These are phyloP conservation scores for Lactarius indigo DNA, from an alignment of 768 basidiomycete genomes.

Conservation along the genomic window DNA sequence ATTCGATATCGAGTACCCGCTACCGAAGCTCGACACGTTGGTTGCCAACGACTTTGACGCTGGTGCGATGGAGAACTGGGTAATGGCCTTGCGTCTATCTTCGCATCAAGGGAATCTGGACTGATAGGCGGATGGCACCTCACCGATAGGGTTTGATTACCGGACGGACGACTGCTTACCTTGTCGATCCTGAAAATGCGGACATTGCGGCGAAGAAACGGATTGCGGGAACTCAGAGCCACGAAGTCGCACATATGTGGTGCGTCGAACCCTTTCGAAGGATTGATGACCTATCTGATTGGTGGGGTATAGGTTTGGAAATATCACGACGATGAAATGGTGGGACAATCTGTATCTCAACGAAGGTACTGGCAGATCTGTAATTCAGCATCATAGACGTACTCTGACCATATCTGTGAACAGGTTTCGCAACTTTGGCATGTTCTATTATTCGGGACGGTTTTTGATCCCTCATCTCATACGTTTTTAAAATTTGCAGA, in stretches of 20 bases:
- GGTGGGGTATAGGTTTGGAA: constrained; percentile 63
- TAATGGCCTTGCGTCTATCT: constrained; percentile 21
- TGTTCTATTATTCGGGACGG: constrained; percentile 29
- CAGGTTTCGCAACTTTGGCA: constrained; percentile 83
- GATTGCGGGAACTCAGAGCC: constrained; percentile 75
- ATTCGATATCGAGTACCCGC: constrained; percentile 88
- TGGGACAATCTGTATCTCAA: constrained; percentile 84
- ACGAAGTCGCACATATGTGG: constrained; percentile 88
- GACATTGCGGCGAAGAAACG: constrained; percentile 73
- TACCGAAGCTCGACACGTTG: constrained; percentile 93
- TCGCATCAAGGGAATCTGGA: not conserved
- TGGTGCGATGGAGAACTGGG: constrained; percentile 93
- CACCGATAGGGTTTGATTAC: constrained; percentile 70
- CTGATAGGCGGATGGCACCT: not conserved
- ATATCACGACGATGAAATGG: constrained; percentile 93
- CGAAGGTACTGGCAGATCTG: constrained; percentile 61
- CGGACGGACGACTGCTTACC: constrained; percentile 76
- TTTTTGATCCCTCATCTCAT: constrained; percentile 18
- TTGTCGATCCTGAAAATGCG: constrained; percentile 72
- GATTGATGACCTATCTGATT: not conserved
- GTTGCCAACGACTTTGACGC: constrained; percentile 89
- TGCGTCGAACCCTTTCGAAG: constrained; percentile 27
- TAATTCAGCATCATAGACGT: not conserved
- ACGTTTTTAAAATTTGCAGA: constrained; percentile 37
- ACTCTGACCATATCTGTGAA: constrained; percentile 37